Evolutionary conservation across 208 protist species (phyloP).

Genomic region (Trypanosoma rangeli): DNA sequence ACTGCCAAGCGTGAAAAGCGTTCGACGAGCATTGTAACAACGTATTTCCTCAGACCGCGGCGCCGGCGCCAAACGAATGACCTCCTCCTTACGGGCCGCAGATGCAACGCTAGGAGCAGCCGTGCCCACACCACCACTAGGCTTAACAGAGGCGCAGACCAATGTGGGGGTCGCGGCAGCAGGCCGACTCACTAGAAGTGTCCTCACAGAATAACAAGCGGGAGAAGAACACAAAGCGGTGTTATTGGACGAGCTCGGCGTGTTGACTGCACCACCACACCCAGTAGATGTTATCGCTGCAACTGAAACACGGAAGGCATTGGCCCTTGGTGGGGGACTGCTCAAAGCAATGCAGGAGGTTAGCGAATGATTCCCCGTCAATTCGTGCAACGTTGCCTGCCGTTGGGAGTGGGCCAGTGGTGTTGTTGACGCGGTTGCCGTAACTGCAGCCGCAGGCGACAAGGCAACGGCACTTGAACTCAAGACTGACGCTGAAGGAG

Average conservation of each 20-base stretch:
- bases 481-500: not conserved
- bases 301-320: slow-evolving; percentile 5
- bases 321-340: not conserved
- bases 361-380: not conserved
- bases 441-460: not conserved
- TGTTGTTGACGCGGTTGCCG: not conserved
- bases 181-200: slow-evolving; percentile 13
- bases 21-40: slow-evolving; percentile 25
- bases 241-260: not conserved
- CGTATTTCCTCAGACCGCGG: slow-evolving; percentile 27
- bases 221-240: not conserved
- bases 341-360: not conserved
- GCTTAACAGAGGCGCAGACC: not conserved
- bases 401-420: not conserved
- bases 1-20: slow-evolving; percentile 18
- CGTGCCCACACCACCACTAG: not conserved
- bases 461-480: not conserved
- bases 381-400: not conserved
- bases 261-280: not conserved
- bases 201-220: not conserved
- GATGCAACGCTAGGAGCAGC: not conserved
- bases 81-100: not conserved
- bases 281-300: not conserved
- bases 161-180: not conserved
- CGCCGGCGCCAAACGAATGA: not conserved